A percentile compares a stretch with the other conserved stretches of the same genome.
These are phyloP conservation scores for Neonectria ditissima DNA, from an alignment of 2,329 filamentous ascomycete genomes.

Conservation along the genomic window DNA sequence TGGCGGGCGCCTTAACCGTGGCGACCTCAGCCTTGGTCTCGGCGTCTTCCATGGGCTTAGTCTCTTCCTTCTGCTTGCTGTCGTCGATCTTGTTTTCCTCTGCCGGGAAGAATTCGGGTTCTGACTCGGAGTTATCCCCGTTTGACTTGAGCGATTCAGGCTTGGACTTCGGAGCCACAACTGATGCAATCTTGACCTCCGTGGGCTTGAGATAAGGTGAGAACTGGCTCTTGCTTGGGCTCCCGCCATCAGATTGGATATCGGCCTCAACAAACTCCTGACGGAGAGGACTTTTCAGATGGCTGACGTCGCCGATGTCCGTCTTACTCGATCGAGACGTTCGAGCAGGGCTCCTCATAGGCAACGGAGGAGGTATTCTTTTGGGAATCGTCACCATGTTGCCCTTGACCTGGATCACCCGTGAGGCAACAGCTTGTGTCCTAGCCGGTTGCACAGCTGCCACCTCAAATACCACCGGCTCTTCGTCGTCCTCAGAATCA, in stretches of 20 bases:
- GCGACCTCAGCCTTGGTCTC: slow-evolving; percentile 12
- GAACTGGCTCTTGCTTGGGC: slow-evolving; percentile 32
- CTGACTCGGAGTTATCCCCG: slow-evolving; percentile 33
- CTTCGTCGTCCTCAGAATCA: slow-evolving; percentile 61
- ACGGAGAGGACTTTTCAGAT: slow-evolving; percentile 63
- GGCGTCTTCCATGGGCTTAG: slow-evolving; percentile 9
- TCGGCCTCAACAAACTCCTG: slow-evolving; percentile 59
- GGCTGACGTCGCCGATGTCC: slow-evolving; percentile 69
- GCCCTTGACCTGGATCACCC: slow-evolving; percentile 77
- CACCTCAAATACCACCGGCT: slow-evolving; percentile 77
- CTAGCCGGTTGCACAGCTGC: slow-evolving; percentile 66
- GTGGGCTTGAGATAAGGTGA: slow-evolving; percentile 37
- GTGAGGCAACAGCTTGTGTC: slow-evolving; percentile 70
- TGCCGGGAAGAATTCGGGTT: slow-evolving; percentile 36
- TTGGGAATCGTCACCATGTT: slow-evolving; percentile 89
- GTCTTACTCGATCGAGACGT: slow-evolving; percentile 63
- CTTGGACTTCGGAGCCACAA: slow-evolving; percentile 31
- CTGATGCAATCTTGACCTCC: slow-evolving; percentile 30
- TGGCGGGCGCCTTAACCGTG: slow-evolving; percentile 14
- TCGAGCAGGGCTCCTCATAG: slow-evolving; percentile 79
- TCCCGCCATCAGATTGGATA: slow-evolving; percentile 39
- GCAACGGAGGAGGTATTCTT: slow-evolving; percentile 80
- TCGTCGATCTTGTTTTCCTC: slow-evolving; percentile 32
- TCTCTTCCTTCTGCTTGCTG: slow-evolving; percentile 1
- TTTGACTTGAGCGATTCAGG: slow-evolving; percentile 18